Base-by-base conservation (phyloP, 371 early-diverging fungal species). In the Zopfochytrium polystomum region DNA sequence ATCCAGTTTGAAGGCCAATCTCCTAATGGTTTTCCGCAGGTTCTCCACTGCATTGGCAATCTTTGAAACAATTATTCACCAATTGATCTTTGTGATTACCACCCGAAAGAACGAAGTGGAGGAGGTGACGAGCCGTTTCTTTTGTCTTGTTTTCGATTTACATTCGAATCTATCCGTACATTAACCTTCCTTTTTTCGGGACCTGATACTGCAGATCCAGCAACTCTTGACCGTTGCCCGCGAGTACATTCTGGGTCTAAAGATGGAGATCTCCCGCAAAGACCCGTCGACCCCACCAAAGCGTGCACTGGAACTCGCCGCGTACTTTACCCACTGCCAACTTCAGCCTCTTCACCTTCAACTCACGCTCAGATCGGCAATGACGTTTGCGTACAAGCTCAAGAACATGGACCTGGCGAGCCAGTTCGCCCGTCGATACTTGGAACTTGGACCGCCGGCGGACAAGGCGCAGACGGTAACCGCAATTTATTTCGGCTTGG, bases 311-410 rank as follows among this genome's bases (percentile, higher is more conserved):
- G 96, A 94, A 67, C 80, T 98, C 45, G 92, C 95, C 1, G 90
- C 91, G 3, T 96, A 94, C 77, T 95, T 95, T 68, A 90, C 98
- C 3, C 89, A 92, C 61, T 91, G 93, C 72, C 80, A 90, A 57
- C 78, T 98, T 45, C 90, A 93, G 59, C 85, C 89, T 1, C 80
- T 85, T 20, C 98, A 98, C 71, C 74, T 87, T 71, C 89, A 88
- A 60, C 79, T 94, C 23, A 83, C 87, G 31, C 71, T 96, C 57
- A 83, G 87, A 26, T 84, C 87, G 56, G 96, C 96, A 22, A 89
- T 92, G 85, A 83, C 82, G 25, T 81, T 83, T 48, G 83, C 87
- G 7, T 90, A 85, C 74, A 91, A 89, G 79, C 72, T 77, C 47
- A 86, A 85, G 77, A 90, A 92, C 80, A 87, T 87, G 65, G 81